Base-by-base conservation (phyloP, 768 basidiomycete species). In the Cytidiella melzeri region DNA sequence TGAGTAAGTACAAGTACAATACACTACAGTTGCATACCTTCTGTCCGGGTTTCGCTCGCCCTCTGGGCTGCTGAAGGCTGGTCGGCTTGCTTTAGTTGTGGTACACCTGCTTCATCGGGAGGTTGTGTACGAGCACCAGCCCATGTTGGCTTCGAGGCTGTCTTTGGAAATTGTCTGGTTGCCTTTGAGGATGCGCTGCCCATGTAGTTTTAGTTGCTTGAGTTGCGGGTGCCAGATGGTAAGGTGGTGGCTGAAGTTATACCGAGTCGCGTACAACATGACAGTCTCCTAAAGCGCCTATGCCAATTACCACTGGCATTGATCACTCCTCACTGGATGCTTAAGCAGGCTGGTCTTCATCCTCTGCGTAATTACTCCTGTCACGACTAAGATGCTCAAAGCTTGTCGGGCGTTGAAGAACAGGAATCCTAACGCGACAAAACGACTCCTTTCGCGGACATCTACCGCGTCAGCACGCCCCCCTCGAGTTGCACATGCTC, bases 181-280 rank as follows among this genome's bases (percentile, higher is more conserved):
- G 73, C 71, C 66, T 83, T 89, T 5, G 86, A 89, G 24, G 80
- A 59, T 15, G 73, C 66, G 43, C 67, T 69, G 10, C 86, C 86
- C 86, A 88, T 87, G 12, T 20, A 27, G 9, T n/a, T n/a, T n/a
- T n/a, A n/a, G n/a, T n/a, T n/a, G n/a, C n/a, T n/a, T n/a, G n/a
- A n/a, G n/a, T n/a, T n/a, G n/a, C n/a, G n/a, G n/a, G n/a, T n/a
- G n/a, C n/a, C n/a, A n/a, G n/a, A n/a, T n/a, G n/a, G n/a, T n/a
- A n/a, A n/a, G n/a, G n/a, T n/a, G n/a, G n/a, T n/a, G n/a, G n/a
- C n/a, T n/a, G n/a, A n/a, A n/a, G n/a, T n/a, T n/a, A n/a, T n/a
- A n/a, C n/a, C n/a, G n/a, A n/a, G n/a, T n/a, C n/a, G n/a, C n/a
- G n/a, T n/a, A n/a, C n/a, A n/a, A n/a, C n/a, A n/a, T n/a, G n/a